Evolutionary conservation across 2,329 filamentous ascomycete genomes (phyloP).

Genomic region (Alternaria gaisen): DNA sequence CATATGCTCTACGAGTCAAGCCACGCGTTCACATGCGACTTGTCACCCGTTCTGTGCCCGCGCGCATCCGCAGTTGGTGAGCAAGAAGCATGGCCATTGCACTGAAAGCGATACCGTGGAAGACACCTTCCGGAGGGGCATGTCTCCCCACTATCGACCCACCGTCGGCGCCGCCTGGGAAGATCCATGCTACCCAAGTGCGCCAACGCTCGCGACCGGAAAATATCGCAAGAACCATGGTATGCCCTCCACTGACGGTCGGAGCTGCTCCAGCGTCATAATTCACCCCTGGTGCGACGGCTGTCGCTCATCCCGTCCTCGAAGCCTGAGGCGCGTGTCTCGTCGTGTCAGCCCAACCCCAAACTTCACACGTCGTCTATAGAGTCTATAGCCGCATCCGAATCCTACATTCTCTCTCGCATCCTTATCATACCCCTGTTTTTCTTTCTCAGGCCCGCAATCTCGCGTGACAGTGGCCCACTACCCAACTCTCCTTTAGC

Average conservation of each 20-base stretch:
- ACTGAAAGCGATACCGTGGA: background rate
- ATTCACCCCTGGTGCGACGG: conserved; percentile 15
- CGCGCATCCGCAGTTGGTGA: background rate
- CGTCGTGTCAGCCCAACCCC: background rate
- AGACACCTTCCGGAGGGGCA: conserved; percentile 6
- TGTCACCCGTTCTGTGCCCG: background rate
- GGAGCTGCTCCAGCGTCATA: conserved; percentile 8
- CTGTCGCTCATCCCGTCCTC: conserved; percentile 8
- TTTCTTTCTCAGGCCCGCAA: conserved; percentile 11
- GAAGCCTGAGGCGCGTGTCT: conserved; percentile 1
- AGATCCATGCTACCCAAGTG: conserved; percentile 20
- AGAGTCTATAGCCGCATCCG: background rate
- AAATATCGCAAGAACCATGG: conserved; percentile 24
- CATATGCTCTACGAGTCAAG: background rate
- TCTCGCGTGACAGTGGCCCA: conserved; percentile 35
- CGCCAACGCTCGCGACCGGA: conserved; percentile 18
- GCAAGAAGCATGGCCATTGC: conserved; percentile 1
- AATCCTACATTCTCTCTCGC: conserved; percentile 7
- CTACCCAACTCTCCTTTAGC: conserved; percentile 22
- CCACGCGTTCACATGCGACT: background rate
- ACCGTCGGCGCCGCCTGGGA: conserved; percentile 13
- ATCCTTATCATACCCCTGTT: conserved; percentile 17
- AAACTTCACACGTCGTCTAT: background rate
- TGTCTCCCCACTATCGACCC: conserved; percentile 23
- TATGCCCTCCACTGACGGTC: conserved; percentile 9